Evolutionary conservation across 108 stramenopile genomes (phyloP).

Genomic region (Phaeodactylum tricornutum): DNA sequence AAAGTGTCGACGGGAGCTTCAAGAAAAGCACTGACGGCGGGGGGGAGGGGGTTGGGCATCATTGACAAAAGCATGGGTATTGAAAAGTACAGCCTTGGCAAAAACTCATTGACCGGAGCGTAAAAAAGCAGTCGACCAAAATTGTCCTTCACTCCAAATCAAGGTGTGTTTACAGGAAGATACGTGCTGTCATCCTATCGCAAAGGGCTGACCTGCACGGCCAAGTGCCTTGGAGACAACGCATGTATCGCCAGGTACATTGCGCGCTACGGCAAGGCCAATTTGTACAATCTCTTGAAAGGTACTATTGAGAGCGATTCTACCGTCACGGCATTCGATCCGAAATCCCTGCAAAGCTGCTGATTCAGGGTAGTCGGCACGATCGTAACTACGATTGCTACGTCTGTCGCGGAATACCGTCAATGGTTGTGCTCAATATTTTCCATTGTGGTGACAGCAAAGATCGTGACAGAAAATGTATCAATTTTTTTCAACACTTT

Average conservation of each 20-base stretch:
- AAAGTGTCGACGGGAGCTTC: no score
- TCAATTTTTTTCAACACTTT: no score
- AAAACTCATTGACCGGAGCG: no score
- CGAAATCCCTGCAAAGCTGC: constrained; percentile 69
- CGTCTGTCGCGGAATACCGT: constrained; percentile 90
- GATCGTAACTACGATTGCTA: constrained; percentile 97
- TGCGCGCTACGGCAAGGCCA: constrained; percentile 86
- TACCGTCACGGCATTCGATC: constrained; percentile 73
- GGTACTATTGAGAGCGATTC: constrained; percentile 93
- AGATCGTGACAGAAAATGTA: no score
- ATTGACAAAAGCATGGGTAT: no score
- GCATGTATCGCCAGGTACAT: constrained; percentile 94
- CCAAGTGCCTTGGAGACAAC: constrained; percentile 87
- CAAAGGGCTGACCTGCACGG: constrained; percentile 90
- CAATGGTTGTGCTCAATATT: no score
- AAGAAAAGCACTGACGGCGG: no score
- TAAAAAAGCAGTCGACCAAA: constrained; percentile 86
- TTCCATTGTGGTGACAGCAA: no score
- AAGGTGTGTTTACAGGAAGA: constrained; percentile 81
- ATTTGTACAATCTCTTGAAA: constrained; percentile 86
- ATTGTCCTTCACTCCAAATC: constrained; percentile 74
- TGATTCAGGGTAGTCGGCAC: constrained; percentile 96
- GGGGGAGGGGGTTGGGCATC: no score
- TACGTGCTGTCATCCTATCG: constrained; percentile 75
- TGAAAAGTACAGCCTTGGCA: no score